Percentiles rank a stretch among this genome's conserved stretches.
These are phyloP conservation scores for Russula sp. DNA, from an alignment of 768 basidiomycete genomes.

Conservation along the genomic window DNA sequence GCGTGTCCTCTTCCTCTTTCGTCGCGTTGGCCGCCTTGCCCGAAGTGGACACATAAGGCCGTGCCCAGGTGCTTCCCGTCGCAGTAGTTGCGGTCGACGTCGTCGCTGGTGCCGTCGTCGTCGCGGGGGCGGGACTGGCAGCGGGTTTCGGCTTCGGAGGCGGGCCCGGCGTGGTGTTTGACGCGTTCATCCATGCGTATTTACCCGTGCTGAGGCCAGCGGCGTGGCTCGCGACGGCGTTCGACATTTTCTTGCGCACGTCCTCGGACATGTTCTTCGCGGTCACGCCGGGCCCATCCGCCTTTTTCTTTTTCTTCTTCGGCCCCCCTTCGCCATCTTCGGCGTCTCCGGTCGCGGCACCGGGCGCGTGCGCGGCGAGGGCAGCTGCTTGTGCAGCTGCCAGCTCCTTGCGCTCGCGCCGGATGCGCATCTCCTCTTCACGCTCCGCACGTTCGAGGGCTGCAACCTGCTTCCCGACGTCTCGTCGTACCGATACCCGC, in stretches of 20 bases:
- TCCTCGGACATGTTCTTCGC: conserved; percentile 90
- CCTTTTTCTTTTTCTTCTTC: conserved; percentile 75
- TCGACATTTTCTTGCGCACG: conserved; percentile 85
- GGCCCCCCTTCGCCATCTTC: conserved; percentile 47
- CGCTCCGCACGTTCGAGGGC: conserved; percentile 72
- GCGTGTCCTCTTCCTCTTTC: conserved; percentile 42
- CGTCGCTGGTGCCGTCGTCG: conserved; percentile 26
- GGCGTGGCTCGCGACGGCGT: conserved; percentile 81
- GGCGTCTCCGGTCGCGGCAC: conserved; percentile 42
- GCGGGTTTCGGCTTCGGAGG: conserved; percentile 29
- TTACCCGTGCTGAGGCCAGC: conserved; percentile 71
- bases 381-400: conserved; percentile 66
- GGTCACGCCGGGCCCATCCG: conserved; percentile 76
- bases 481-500: conserved; percentile 67
- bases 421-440: conserved; percentile 72
- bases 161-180: conserved; percentile 39
- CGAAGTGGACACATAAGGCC: conserved; percentile 54
- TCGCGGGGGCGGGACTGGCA: conserved; percentile 25
- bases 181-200: conserved; percentile 85
- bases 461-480: conserved; percentile 70
- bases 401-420: conserved; percentile 73
- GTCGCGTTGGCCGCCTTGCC: conserved; percentile 34
- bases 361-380: conserved; percentile 51
- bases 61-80: conserved; percentile 43
- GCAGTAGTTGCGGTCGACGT: conserved; percentile 21